These are phyloP conservation scores for Fusarium nisikadoi DNA, from an alignment of 2,329 filamentous ascomycete species.

Conservation along the genomic window DNA sequence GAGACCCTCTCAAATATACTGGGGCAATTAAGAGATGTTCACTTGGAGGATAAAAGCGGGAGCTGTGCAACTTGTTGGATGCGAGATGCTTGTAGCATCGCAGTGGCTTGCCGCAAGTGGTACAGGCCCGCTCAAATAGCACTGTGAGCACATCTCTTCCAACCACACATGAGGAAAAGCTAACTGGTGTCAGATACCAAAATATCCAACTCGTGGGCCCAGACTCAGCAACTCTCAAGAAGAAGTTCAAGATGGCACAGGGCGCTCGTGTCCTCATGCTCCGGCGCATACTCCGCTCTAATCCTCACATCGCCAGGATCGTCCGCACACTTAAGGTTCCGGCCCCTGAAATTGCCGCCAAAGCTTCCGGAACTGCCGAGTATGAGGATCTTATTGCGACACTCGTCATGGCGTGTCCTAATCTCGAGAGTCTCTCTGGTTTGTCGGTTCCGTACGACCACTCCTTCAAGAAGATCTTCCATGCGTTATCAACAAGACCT, in stretches of 20 bases:
- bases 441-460: slow-evolving; percentile 66
- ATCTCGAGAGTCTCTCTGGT: slow-evolving; percentile 68
- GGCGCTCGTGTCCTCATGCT: slow-evolving; percentile 66
- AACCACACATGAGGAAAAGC: neutral
- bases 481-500: slow-evolving; percentile 67
- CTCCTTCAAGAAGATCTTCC: slow-evolving; percentile 65
- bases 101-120: slow-evolving; percentile 63
- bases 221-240: slow-evolving; percentile 67
- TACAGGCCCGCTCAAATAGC: slow-evolving; percentile 61
- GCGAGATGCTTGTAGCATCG: slow-evolving; percentile 66
- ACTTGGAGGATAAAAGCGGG: slow-evolving; percentile 58
- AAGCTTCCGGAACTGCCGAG: slow-evolving; percentile 52
- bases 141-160: slow-evolving; percentile 54
- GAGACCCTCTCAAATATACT: slow-evolving; percentile 69
- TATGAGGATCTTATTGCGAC: slow-evolving; percentile 70
- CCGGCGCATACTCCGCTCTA: slow-evolving; percentile 65
- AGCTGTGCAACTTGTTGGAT: slow-evolving; percentile 75
- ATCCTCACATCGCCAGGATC: slow-evolving; percentile 62
- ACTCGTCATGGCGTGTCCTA: slow-evolving; percentile 72
- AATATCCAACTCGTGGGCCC: slow-evolving; percentile 67
- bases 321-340: slow-evolving; percentile 68
- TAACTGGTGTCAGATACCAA: slow-evolving; percentile 59
- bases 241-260: slow-evolving; percentile 64
- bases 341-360: slow-evolving; percentile 55
- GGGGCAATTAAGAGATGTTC: slow-evolving; percentile 61